phyloP scores from a whole-genome alignment of 192 early-diverging fungal genomes.

The Coemansia sp. region DNA sequence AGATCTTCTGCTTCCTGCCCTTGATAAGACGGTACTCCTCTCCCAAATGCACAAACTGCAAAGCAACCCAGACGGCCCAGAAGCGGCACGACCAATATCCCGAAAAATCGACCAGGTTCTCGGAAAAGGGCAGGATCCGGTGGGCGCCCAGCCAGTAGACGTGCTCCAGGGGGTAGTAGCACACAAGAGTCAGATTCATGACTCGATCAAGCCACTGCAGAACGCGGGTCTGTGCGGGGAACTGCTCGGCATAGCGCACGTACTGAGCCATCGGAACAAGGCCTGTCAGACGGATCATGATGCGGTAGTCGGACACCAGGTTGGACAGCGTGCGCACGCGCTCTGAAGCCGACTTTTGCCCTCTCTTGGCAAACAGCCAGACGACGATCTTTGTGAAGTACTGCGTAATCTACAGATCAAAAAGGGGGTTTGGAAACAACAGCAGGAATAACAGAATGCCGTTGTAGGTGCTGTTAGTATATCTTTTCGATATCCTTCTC shows the following conservation, averaged over 20 bases:
- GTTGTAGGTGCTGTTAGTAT: too few species aligned
- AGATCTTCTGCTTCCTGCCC: conserved; percentile 46
- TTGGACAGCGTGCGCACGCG: conserved; percentile 76
- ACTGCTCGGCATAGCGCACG: conserved; percentile 74
- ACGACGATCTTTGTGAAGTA: conserved; percentile 90
- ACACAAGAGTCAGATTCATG: conserved; percentile 82
- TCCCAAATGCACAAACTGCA: conserved; percentile 83
- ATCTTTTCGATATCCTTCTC: too few species aligned
- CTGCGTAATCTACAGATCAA: conserved; percentile 71
- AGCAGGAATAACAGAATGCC: neutral
- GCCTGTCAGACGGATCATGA: conserved; percentile 84
- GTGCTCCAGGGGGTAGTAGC: conserved; percentile 97
- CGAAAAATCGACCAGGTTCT: conserved; percentile 70
- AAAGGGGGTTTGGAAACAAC: neutral
- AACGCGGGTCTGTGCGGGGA: conserved; percentile 64
- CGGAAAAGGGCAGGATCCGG: conserved; percentile 73
- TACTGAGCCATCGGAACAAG: conserved; percentile 86
- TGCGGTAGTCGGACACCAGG: conserved; percentile 89
- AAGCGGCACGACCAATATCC: conserved; percentile 94
- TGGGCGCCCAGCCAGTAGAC: conserved; percentile 91
- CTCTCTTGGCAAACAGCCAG: conserved; percentile 67
- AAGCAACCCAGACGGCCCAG: conserved; percentile 90
- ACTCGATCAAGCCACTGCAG: conserved; percentile 73
- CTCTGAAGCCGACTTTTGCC: conserved; percentile 61
- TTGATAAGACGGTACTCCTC: conserved; percentile 66